Base-by-base conservation (phyloP, 2,329 filamentous ascomycete genomes). In the Juglanconis juglandina region DNA sequence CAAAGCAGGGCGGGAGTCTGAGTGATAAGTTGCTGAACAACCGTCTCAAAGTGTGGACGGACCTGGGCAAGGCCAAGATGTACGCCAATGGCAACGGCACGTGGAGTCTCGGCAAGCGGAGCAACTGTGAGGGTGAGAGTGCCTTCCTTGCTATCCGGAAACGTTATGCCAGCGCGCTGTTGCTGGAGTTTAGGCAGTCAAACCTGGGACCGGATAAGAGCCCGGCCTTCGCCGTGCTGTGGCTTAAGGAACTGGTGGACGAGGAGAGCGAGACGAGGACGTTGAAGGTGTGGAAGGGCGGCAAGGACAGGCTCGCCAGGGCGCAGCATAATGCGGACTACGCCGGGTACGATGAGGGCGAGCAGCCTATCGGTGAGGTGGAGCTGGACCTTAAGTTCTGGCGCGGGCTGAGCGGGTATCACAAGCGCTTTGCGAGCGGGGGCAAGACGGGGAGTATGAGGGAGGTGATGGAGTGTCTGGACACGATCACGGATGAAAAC, bases 181-280 rank as follows among this genome's bases (percentile, higher is more conserved):
- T 86, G 3, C 69, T 87, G 32, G 81, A 86, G 66, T 88, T 89
- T 65, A 80, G 86, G 47, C 79, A 83, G 60, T 83, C 84, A 58
- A 76, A 76, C 7, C 57, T 82, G 53, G 67, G 83, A 41, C 69
- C 75, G 1, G 83, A 88, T 54, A 81, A 79, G 59, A 85, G 83
- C 0, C 75, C 79, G 2, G 87, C 85, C 0, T 88, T 89, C 66
- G 80, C 81, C 6, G 79, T 89, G 2, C 73, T 90, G 2, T 91
- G 88, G 88, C 77, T 91, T 17, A 84, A 85, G 64, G 84, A 90
- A n/a, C 76, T 92, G 0, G 75, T 80, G 0, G 89, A 92, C 60
- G 88, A 90, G 61, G 83, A 89, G 66, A 80, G 87, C 56, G 75
- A 79, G 48, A 83, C 80, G 0, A 66, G 89, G 8, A 79, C 77